These are phyloP conservation scores for Yarrowia bubula DNA, from an alignment of 805 yeast genomes.

Conservation along the genomic window DNA sequence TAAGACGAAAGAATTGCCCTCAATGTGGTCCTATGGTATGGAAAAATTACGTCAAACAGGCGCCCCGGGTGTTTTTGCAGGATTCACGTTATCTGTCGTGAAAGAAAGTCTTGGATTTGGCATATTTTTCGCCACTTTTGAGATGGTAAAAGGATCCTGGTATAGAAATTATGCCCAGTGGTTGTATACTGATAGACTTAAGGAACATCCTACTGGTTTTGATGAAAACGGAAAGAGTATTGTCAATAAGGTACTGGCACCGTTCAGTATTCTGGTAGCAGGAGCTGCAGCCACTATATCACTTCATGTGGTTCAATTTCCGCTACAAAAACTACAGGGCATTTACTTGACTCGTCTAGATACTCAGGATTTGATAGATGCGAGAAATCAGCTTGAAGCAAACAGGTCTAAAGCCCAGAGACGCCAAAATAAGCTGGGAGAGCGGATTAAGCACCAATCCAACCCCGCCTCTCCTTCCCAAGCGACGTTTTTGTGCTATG, in stretches of 20 bases:
- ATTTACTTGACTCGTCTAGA: slow-evolving; percentile 77
- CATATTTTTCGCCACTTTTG: slow-evolving; percentile 76
- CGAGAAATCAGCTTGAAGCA: slow-evolving; percentile 57
- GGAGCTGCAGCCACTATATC: slow-evolving; percentile 85
- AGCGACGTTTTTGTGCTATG: background rate
- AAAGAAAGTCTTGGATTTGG: slow-evolving; percentile 86
- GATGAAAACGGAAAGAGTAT: slow-evolving; percentile 20
- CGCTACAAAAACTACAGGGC: slow-evolving; percentile 74
- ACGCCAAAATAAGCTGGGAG: slow-evolving; percentile 33
- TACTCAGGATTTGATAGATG: slow-evolving; percentile 65
- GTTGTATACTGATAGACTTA: background rate
- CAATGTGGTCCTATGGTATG: slow-evolving; percentile 74
- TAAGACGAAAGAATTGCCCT: slow-evolving; percentile 43
- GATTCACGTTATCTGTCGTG: slow-evolving; percentile 69
- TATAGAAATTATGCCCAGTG: slow-evolving; percentile 35
- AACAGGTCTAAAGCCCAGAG: slow-evolving; percentile 32
- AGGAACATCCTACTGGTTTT: slow-evolving; percentile 18
- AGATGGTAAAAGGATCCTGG: slow-evolving; percentile 60
- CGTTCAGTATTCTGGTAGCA: slow-evolving; percentile 70
- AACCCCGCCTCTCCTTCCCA: background rate
- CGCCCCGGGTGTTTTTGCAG: slow-evolving; percentile 82
- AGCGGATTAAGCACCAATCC: background rate
- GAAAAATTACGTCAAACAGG: slow-evolving; percentile 73
- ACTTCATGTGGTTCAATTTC: slow-evolving; percentile 76
- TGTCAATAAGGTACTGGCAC: slow-evolving; percentile 44